Evolutionary conservation across 139 green algal genomes (phyloP), one percentile per base, ranked within the genome.

Genomic region (Chloropicon primus): DNA sequence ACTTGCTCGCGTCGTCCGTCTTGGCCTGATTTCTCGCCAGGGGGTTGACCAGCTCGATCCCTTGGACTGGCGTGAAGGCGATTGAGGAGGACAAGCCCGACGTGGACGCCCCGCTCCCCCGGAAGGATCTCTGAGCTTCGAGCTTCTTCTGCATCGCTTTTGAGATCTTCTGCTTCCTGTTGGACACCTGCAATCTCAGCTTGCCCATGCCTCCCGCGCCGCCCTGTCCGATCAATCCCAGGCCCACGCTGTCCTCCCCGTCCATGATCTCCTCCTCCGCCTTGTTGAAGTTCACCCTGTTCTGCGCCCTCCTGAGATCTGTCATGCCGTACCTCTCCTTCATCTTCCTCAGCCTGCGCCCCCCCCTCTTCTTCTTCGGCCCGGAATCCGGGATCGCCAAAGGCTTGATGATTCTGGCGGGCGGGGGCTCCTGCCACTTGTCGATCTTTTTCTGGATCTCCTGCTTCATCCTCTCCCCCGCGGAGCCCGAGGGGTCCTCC

Each of bases 351-450:
- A 92, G 77, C 23, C 94, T 85, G 73, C 81, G 80, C 10, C 95
- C 95, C 24, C 95, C 95, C 22, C 95, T 82, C 80, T 92, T 84
- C 84, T 97, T 97, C 82, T 97, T 97, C 22, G 74, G 71, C 80
- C 94, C 91, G 2, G 87, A 87, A 76, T 98, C 95, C 0, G 95
- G 95, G 10, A 88, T 78, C 0, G 91, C 89, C 82, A 99, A 87
- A 26, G 97, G 92, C 85, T 97, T 96, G 54, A 73, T 74, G 0
- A 84, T 89, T 84, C 96, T 96, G 25, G 93, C 92, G 3, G 95
- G 95, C 24, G 94, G 90, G 27, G 93, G 93, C 86, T 99, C 95
- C 87, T 98, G 94, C 94, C 91, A 97, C 87, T 98, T 98, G 3
- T 96, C 92, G n/a, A 98, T 94, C 80, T 97, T 98, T 25, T 86